Evolutionary conservation across 306 rosid species (phyloP), one percentile per base, ranked within the genome.

Genomic region (Gillenia trifoliata): DNA sequence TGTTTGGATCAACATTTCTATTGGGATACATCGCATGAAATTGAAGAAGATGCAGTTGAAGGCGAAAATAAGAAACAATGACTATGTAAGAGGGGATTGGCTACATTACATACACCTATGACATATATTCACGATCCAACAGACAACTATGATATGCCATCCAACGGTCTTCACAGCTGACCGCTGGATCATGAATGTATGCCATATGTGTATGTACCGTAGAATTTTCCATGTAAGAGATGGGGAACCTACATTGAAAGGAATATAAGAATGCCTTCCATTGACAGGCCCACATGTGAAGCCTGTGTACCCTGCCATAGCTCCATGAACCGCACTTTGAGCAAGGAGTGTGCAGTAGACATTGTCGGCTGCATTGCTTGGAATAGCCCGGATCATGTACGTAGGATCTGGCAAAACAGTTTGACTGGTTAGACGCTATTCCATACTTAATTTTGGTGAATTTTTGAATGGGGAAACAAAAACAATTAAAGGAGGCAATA

Each of bases 241-340:
- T 45, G 54, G 25, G 15, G 71, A 40, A 75, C 87, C 78, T 80
- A 92, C 98, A 12, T 88, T 71, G 77, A 92, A 90, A 34, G 98
- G 98, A 84, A 92, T 92, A 52, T 87, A 90, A 17, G 98, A 82
- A 29, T 92, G 94, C 71, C 96, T 87, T 70, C 98, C 94, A 79
- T 92, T 92, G 78, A 92, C 96, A 76, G 86, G 89, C 65, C 94
- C 98, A 75, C 29, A 36, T 19, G 85, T 83, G 83, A 88, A 92
- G 79, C 98, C 98, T 6, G 96, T 84, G 77, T 85, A 92, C 77
- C 98, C 98, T 11, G 96, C 96, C 98, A 92, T 92, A 68, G 94
- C 92, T 54, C 98, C 98, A 79, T 92, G 98, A 73, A 92, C 92
- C 30, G 92, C 96, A 80, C 96, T 92, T 73, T 92, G 98, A 72